phyloP scores from a whole-genome alignment of 208 protist species.

The Trypanosoma avium region DNA sequence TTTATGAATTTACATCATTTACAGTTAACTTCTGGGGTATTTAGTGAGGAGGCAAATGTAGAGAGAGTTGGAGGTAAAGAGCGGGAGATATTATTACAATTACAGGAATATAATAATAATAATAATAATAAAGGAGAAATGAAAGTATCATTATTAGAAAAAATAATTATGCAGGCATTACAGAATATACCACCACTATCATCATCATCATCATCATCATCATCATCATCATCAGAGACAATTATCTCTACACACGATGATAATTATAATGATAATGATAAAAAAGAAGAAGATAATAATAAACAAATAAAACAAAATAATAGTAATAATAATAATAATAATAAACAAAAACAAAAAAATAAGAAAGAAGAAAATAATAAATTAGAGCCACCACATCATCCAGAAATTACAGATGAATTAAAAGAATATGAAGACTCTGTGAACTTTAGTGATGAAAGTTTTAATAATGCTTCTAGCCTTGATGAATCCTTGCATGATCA shows the following conservation, averaged over 20 bases:
- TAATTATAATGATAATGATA: neutral
- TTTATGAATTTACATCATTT: conserved; percentile 65
- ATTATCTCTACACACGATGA: neutral
- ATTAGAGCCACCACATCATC: conserved; percentile 19
- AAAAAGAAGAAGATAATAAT: neutral
- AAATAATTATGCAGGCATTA: conserved; percentile 15
- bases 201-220: neutral
- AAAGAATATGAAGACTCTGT: conserved; percentile 67
- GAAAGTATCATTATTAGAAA: conserved; percentile 24
- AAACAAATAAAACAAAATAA: neutral
- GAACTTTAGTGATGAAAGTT: conserved; percentile 41
- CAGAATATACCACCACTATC: conserved; percentile 11
- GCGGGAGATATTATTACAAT: neutral
- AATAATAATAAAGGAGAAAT: neutral
- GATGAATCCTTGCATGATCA: conserved; percentile 30
- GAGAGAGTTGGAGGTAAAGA: conserved; percentile 22
- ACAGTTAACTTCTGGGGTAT: conserved; percentile 52
- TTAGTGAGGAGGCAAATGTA: conserved; percentile 55
- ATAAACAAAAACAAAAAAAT: neutral
- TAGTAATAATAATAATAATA: neutral
- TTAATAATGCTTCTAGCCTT: neutral
- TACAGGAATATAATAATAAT: neutral
- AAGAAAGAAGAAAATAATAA: neutral
- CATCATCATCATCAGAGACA: neutral
- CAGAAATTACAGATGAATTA: conserved; percentile 33